phyloP scores from a whole-genome alignment of 2,329 filamentous ascomycete species.

The Domatiomyces globalis region DNA sequence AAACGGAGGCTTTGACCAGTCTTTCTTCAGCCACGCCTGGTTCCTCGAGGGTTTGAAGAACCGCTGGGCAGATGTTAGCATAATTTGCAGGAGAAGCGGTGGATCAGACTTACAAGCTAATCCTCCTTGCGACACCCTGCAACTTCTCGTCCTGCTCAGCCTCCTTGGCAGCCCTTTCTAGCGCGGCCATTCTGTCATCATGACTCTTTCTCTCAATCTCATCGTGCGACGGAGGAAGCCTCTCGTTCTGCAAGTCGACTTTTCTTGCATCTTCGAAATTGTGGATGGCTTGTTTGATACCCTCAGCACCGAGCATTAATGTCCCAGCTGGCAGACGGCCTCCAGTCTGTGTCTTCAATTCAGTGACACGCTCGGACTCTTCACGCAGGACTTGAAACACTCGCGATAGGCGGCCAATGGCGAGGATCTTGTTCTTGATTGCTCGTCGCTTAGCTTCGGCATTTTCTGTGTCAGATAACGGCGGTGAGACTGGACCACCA shows the following conservation, averaged over 20 bases:
- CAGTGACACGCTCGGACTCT: slow-evolving; percentile 90
- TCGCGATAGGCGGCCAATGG: slow-evolving; percentile 87
- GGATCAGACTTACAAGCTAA: slow-evolving; percentile 70
- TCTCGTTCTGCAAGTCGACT: slow-evolving; percentile 93
- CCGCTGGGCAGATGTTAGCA: slow-evolving; percentile 16
- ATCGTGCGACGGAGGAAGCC: slow-evolving; percentile 79
- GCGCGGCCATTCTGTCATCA: slow-evolving; percentile 64
- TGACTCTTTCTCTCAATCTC: slow-evolving; percentile 76
- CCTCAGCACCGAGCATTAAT: slow-evolving; percentile 93
- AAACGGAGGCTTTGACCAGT: neutral
- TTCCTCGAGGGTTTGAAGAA: slow-evolving; percentile 11
- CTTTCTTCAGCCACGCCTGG: slow-evolving; percentile 6
- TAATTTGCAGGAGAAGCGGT: neutral
- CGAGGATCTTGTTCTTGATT: slow-evolving; percentile 99
- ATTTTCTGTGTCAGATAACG: slow-evolving; percentile 63
- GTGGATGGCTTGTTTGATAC: slow-evolving; percentile 95
- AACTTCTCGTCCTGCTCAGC: slow-evolving; percentile 85
- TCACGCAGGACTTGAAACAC: slow-evolving; percentile 98
- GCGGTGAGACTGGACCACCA: slow-evolving; percentile 61
- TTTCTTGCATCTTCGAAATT: slow-evolving; percentile 94
- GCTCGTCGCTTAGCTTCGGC: slow-evolving; percentile 88
- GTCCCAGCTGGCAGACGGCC: slow-evolving; percentile 87
- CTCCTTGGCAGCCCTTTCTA: slow-evolving; percentile 67
- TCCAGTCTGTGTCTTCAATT: slow-evolving; percentile 91
- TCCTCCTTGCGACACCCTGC: slow-evolving; percentile 71